These are phyloP conservation scores for Rosa chinensis DNA, from an alignment of 306 rosid genomes.

Conservation along the genomic window DNA sequence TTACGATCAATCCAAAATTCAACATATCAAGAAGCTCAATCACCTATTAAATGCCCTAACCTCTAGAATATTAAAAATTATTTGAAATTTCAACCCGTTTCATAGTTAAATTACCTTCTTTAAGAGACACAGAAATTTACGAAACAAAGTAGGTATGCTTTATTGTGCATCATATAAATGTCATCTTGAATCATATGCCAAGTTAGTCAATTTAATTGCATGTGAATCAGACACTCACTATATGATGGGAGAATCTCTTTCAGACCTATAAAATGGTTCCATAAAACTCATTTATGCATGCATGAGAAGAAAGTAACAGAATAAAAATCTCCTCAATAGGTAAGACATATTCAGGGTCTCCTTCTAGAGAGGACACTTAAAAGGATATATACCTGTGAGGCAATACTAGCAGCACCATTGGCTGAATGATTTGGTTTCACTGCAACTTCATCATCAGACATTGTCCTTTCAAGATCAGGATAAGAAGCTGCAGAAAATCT, in stretches of 20 bases:
- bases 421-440: conserved; percentile 26
- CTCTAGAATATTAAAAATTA: neutral
- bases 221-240: neutral
- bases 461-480: conserved; percentile 52
- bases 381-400: conserved; percentile 34
- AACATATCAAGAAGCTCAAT: neutral
- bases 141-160: neutral
- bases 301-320: neutral
- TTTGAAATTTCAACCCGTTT: neutral
- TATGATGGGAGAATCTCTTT: conserved; percentile 6
- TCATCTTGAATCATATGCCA: neutral
- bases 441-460: conserved; percentile 22
- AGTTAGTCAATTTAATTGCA: neutral
- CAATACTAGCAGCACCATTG: conserved; percentile 18
- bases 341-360: neutral
- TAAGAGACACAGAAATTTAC: neutral
- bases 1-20: neutral
- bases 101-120: neutral
- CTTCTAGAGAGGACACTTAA: neutral
- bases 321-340: conserved; percentile 3
- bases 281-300: neutral
- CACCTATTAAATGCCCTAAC: neutral
- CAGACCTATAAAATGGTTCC: neutral
- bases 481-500: conserved; percentile 56
- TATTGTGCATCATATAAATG: neutral